These are phyloP conservation scores for Phytophthora colocasiae DNA, from an alignment of 352 stramenopile genomes.

Conservation along the genomic window DNA sequence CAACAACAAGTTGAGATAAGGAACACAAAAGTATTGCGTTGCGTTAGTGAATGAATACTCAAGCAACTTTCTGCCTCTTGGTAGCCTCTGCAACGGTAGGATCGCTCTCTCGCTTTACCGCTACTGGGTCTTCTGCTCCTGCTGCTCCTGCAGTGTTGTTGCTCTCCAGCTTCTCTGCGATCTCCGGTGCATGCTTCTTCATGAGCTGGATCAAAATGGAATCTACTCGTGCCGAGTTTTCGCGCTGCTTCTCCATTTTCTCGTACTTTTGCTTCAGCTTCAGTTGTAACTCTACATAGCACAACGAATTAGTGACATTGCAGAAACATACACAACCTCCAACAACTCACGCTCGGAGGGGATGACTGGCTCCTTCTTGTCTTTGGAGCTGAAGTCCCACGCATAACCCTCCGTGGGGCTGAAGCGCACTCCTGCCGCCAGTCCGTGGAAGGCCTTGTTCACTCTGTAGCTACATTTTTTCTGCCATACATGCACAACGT, in stretches of 20 bases:
- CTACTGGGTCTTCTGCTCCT: constrained; percentile 13
- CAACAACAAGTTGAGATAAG: constrained; percentile 17
- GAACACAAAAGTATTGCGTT: constrained; percentile 2
- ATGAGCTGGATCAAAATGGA: constrained; percentile 86
- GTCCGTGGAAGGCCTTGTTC: constrained; percentile 83
- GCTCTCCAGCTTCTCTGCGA: constrained; percentile 76
- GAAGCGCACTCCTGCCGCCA: constrained; percentile 82
- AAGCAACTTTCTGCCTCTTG: constrained; percentile 76
- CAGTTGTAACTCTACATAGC: constrained; percentile 68
- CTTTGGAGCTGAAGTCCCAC: constrained; percentile 88
- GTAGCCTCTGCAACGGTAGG: constrained; percentile 32
- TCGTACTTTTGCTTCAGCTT: constrained; percentile 91
- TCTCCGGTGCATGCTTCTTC: constrained; percentile 89
- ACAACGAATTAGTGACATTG: constrained; percentile 1
- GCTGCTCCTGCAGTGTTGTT: constrained; percentile 31
- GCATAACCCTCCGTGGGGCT: constrained; percentile 87
- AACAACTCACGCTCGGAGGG: constrained; percentile 60
- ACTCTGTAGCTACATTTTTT: constrained; percentile 90
- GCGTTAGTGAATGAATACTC: constrained; percentile 15
- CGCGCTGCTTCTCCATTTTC: constrained; percentile 88
- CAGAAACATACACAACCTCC: no score
- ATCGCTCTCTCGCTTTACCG: constrained; percentile 39
- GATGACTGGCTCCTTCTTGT: constrained; percentile 88
- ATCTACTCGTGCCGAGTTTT: constrained; percentile 85
- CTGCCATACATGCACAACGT: constrained; percentile 33